A percentile compares a stretch with the other conserved stretches of the same genome.
These are phyloP conservation scores for Byssothecium circinans DNA, from an alignment of 2,329 filamentous ascomycete species.

Conservation along the genomic window DNA sequence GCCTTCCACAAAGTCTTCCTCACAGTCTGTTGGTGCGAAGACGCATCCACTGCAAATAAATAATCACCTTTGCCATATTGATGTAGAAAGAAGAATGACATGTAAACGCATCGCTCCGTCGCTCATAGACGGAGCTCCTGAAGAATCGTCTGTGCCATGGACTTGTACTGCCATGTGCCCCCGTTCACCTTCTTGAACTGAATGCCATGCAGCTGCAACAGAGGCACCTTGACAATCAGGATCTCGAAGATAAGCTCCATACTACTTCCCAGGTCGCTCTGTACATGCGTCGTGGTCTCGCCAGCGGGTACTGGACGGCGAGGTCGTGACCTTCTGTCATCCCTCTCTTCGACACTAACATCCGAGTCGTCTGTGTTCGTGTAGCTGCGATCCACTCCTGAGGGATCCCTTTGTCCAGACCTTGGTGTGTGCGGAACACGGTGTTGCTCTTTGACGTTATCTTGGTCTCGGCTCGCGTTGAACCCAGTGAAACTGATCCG, in stretches of 20 bases:
- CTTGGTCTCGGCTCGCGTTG: constrained; percentile 63
- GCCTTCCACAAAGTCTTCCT: not conserved
- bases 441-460: constrained; percentile 69
- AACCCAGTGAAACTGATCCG: constrained; percentile 84
- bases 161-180: constrained; percentile 98
- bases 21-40: not conserved
- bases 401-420: constrained; percentile 49
- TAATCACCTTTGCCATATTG: constrained; percentile 1
- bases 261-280: constrained; percentile 82
- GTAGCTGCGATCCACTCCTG: constrained; percentile 68
- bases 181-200: constrained; percentile 97
- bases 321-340: constrained; percentile 45
- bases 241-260: constrained; percentile 92
- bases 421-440: constrained; percentile 54
- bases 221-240: constrained; percentile 93
- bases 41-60: not conserved
- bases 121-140: constrained; percentile 74
- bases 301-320: constrained; percentile 60
- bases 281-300: constrained; percentile 89
- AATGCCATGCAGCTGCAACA: constrained; percentile 89
- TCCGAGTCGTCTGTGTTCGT: constrained; percentile 86
- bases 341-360: constrained; percentile 64
- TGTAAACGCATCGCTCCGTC: constrained; percentile 18
- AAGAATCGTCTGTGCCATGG: constrained; percentile 94
- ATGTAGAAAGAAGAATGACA: constrained; percentile 9